Percentiles rank a stretch among this genome's conserved stretches.
phyloP scores from a whole-genome alignment of 805 yeast genomes.

The Metschnikowia aberdeeniae region DNA sequence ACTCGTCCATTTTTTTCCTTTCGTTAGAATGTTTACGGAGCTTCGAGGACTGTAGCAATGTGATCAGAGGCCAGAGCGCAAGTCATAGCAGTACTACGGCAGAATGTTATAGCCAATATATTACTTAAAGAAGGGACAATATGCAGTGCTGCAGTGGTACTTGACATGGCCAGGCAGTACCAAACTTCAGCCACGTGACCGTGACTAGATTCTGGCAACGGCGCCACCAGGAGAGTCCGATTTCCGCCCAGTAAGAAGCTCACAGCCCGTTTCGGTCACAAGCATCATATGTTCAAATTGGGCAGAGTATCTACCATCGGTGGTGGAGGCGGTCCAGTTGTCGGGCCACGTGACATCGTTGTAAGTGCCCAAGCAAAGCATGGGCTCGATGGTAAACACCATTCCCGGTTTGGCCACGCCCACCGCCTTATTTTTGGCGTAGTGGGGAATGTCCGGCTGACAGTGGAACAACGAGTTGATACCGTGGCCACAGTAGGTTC shows the following conservation, averaged over 20 bases:
- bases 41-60: not conserved
- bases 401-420: slow-evolving; percentile 95
- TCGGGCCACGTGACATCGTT: slow-evolving; percentile 93
- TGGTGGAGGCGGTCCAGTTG: slow-evolving; percentile 91
- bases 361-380: slow-evolving; percentile 83
- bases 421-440: slow-evolving; percentile 86
- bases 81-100: slow-evolving; percentile 4
- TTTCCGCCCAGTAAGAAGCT: slow-evolving; percentile 78
- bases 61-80: not conserved
- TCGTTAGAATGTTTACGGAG: too few species aligned
- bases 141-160: too few species aligned
- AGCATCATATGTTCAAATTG: slow-evolving; percentile 93
- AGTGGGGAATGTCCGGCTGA: slow-evolving; percentile 91
- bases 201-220: slow-evolving; percentile 42
- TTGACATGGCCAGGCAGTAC: too few species aligned
- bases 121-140: too few species aligned
- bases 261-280: slow-evolving; percentile 91
- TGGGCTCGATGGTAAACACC: slow-evolving; percentile 96
- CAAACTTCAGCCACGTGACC: too few species aligned
- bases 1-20: not conserved
- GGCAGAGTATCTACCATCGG: slow-evolving; percentile 86
- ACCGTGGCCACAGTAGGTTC: slow-evolving; percentile 94
- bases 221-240: slow-evolving; percentile 90
- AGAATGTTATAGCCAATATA: too few species aligned
- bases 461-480: slow-evolving; percentile 83